phyloP scores from a whole-genome alignment of 2,329 filamentous ascomycete species.

The Fusarium torreyae region DNA sequence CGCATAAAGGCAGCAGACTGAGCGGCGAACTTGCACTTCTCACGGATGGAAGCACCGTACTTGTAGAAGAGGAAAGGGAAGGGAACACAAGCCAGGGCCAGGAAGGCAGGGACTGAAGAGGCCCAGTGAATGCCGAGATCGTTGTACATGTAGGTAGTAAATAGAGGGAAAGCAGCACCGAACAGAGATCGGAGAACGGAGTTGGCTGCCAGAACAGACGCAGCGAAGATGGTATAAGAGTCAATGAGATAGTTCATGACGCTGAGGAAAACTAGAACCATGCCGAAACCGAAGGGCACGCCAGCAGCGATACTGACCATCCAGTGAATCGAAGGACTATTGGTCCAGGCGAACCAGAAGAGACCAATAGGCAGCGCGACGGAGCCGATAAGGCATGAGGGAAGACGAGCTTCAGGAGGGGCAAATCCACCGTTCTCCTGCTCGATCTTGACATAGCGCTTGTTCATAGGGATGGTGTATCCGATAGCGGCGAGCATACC shows the following conservation, averaged over 20 bases:
- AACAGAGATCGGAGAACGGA: constrained; percentile 41
- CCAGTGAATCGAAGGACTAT: constrained; percentile 66
- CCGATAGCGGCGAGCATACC: constrained; percentile 38
- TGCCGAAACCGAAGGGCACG: constrained; percentile 66
- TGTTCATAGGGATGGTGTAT: constrained; percentile 41
- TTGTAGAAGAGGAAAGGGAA: constrained; percentile 46
- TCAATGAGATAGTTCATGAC: constrained; percentile 47
- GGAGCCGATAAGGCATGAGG: constrained; percentile 32
- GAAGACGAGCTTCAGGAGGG: constrained; percentile 37
- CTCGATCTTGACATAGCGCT: constrained; percentile 39
- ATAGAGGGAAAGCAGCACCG: constrained; percentile 41
- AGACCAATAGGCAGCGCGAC: constrained; percentile 54
- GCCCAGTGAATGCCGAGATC: constrained; percentile 43
- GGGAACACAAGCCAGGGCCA: constrained; percentile 40
- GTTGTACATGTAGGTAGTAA: constrained; percentile 40
- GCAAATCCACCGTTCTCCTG: constrained; percentile 39
- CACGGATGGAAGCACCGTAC: constrained; percentile 39
- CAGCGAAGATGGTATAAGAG: constrained; percentile 44
- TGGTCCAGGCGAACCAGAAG: constrained; percentile 75
- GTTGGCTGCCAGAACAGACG: constrained; percentile 39
- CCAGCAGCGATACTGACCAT: constrained; percentile 60
- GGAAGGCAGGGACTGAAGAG: constrained; percentile 38
- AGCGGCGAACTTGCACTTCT: constrained; percentile 44
- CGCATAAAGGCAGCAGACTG: constrained; percentile 43
- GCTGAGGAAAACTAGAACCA: constrained; percentile 60